Conservation (phyloP, 2,329 filamentous ascomycete species). For the Penicillium sp. region DNA sequence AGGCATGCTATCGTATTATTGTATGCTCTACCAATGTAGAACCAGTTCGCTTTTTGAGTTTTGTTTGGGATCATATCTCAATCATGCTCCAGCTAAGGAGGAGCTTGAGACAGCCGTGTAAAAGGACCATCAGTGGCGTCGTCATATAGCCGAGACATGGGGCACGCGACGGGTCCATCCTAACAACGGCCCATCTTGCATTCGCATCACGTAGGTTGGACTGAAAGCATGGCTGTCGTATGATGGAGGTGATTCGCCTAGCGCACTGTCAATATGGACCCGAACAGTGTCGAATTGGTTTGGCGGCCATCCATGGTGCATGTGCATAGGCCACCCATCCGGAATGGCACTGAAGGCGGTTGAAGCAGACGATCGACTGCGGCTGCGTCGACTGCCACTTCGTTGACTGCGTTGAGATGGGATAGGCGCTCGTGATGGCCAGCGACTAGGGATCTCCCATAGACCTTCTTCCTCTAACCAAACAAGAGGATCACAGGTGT, state of each 20-base stretch:
- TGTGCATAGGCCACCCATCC: neutral
- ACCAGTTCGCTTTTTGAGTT: neutral
- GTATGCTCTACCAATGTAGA: neutral
- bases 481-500: slow-evolving; percentile 19
- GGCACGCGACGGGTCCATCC: slow-evolving; percentile 28
- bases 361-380: neutral
- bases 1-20: slow-evolving; percentile 3
- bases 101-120: neutral
- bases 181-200: slow-evolving; percentile 12
- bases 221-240: slow-evolving; percentile 27
- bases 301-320: neutral
- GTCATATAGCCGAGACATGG: neutral
- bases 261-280: neutral
- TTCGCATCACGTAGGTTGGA: slow-evolving; percentile 7
- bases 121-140: neutral
- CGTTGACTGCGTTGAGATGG: neutral
- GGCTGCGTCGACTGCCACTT: neutral
- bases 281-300: neutral
- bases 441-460: slow-evolving; percentile 25
- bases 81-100: neutral
- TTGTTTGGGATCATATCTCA: neutral
- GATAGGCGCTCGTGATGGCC: neutral
- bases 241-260: slow-evolving; percentile 25
- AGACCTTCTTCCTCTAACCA: slow-evolving; percentile 33
- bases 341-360: neutral